These are phyloP conservation scores for Dactylellina sp. DNA, from an alignment of 2,329 filamentous ascomycete genomes.

Conservation along the genomic window DNA sequence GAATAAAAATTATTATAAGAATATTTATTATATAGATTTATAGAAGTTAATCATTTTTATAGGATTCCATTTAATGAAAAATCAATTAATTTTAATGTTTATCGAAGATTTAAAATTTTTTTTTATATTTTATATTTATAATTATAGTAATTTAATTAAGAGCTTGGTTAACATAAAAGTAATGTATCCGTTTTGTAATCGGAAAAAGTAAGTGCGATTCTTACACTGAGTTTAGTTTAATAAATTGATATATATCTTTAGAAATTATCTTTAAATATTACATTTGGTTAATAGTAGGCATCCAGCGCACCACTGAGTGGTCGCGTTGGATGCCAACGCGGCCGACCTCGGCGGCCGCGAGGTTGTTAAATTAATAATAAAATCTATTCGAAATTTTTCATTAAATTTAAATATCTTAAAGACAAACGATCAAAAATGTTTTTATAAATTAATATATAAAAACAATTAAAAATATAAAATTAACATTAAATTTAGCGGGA, in stretches of 20 bases:
- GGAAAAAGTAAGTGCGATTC: conserved; percentile 34
- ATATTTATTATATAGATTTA: conserved; percentile 24
- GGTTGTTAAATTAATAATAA: conserved; percentile 22
- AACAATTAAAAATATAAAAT: conserved; percentile 26
- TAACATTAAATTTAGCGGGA: conserved; percentile 21
- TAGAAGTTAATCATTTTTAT: conserved; percentile 33
- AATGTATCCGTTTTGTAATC: conserved; percentile 35
- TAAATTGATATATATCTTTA: conserved; percentile 23
- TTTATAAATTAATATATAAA: conserved; percentile 24
- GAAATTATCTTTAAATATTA: conserved; percentile 27
- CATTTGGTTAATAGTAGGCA: conserved; percentile 15
- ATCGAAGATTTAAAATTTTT: conserved; percentile 21
- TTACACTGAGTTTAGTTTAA: conserved; percentile 26
- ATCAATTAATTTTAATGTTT: conserved; percentile 21
- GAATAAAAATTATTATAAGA: conserved; percentile 24
- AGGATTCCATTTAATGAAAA: conserved; percentile 18
- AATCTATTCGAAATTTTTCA: conserved; percentile 18
- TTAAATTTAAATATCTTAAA: conserved; percentile 29
- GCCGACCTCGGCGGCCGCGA: background rate
- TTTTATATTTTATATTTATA: conserved; percentile 17
- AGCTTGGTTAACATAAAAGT: conserved; percentile 36
- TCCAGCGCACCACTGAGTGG: background rate
- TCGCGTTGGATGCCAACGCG: background rate
- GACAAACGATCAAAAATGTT: conserved; percentile 10
- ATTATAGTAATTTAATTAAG: conserved; percentile 22